phyloP scores from a whole-genome alignment of 805 yeast species.

The Saccharomycopsis sp. region DNA sequence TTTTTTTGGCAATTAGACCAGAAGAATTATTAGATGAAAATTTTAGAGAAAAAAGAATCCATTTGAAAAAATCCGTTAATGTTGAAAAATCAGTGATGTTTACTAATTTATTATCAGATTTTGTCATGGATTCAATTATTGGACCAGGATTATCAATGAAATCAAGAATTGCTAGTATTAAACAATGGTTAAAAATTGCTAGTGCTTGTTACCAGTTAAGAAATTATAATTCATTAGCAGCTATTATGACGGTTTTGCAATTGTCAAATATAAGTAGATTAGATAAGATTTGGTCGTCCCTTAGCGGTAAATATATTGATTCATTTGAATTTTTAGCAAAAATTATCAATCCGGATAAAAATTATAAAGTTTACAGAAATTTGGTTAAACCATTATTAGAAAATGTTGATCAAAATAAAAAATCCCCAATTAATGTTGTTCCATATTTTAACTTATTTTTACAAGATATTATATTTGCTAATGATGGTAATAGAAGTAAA shows the following conservation, averaged over 20 bases:
- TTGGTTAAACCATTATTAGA: conserved; percentile 48
- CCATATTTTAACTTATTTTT: conserved; percentile 68
- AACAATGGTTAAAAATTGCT: conserved; percentile 66
- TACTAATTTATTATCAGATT: conserved; percentile 62
- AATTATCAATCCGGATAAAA: conserved; percentile 66
- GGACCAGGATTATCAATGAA: conserved; percentile 37
- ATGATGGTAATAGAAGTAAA: conserved; percentile 68
- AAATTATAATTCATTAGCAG: conserved; percentile 70
- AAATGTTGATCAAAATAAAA: conserved; percentile 26
- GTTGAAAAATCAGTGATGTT: conserved; percentile 51
- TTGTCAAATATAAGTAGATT: conserved; percentile 60
- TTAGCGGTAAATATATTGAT: conserved; percentile 50
- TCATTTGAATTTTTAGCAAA: conserved; percentile 54
- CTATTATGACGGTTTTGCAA: conserved; percentile 68
- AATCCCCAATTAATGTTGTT: conserved; percentile 45
- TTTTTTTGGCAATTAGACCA: conserved; percentile 53
- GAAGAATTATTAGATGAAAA: conserved; percentile 59
- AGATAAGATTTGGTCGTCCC: conserved; percentile 44
- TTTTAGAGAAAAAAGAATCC: conserved; percentile 48
- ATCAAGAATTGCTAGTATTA: conserved; percentile 43
- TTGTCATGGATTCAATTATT: conserved; percentile 60
- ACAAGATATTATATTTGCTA: conserved; percentile 72
- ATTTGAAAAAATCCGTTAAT: conserved; percentile 34
- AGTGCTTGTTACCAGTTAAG: conserved; percentile 62
- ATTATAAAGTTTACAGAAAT: conserved; percentile 56